Evolutionary conservation across 1,139 yeast genomes (phyloP).

Genomic region (Taphrina populina): DNA sequence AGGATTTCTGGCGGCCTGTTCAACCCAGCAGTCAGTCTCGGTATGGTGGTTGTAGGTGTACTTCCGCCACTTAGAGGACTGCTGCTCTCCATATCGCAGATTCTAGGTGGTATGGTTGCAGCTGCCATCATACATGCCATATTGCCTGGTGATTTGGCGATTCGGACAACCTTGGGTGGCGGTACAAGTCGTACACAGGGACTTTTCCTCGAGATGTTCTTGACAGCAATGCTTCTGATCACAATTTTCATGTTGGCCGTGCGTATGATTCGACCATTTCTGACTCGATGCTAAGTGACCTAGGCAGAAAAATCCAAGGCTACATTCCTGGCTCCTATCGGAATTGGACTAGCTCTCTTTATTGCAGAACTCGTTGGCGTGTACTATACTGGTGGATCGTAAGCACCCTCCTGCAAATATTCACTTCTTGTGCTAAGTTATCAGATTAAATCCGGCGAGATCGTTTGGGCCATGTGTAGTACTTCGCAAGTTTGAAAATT

Average conservation of each 20-base stretch:
- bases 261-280: too few relatives aligned
- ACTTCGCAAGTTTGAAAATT: conserved; percentile 65
- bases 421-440: not conserved
- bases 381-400: conserved; percentile 85
- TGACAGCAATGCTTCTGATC: conserved; percentile 67
- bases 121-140: conserved; percentile 86
- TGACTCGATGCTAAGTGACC: not conserved
- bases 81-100: conserved; percentile 64
- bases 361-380: conserved; percentile 79
- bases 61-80: conserved; percentile 70
- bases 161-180: conserved; percentile 71
- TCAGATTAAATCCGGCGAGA: conserved; percentile 75
- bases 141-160: conserved; percentile 78
- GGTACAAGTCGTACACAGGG: conserved; percentile 75
- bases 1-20: conserved; percentile 87
- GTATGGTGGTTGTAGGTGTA: conserved; percentile 69
- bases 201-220: conserved; percentile 78
- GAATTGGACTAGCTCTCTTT: conserved; percentile 78
- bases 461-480: conserved; percentile 83
- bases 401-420: too few relatives aligned
- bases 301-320: conserved; percentile 72
- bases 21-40: conserved; percentile 83
- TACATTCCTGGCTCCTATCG: conserved; percentile 77
- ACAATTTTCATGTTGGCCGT: conserved; percentile 74
- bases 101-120: conserved; percentile 87